Base-by-base conservation (phyloP, 148 eudicot species). In the Selenicereus undatus region DNA sequence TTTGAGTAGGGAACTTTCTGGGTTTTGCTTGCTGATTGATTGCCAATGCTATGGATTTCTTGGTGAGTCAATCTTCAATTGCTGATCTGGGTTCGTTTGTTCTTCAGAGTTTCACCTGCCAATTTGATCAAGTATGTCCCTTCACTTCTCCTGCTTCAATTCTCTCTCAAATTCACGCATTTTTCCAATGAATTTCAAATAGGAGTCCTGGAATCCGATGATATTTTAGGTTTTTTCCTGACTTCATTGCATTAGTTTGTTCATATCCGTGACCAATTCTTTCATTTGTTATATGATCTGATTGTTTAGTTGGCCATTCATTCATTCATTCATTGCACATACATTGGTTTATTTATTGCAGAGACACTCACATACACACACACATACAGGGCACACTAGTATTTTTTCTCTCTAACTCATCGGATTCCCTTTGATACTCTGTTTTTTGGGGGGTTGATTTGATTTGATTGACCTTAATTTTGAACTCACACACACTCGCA, bases 191-290 rank as follows among this genome's bases (percentile, higher is more conserved):
- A 89, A n/a, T 76, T 85, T 79, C 73, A 64, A 77, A 73, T 86
- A 83, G 87, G 82, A 39, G 42, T 73, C 81, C 80, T 26, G 89
- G 97, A 88, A 93, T 91, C 95, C 94, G 93, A 91, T 93, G 94
- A 84, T 82, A 82, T 76, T 76, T 86, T 82, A 26, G 24, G 1
- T 42, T 65, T 54, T 76, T 71, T 17, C 14, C 11, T 39, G 8
- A 36, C 43, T 71, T 21, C n/a, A 66, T 60, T 16, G 48, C n/a
- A 66, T 27, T 79, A 73, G 79, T 7, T 64, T 81, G 48, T 75
- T 78, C 50, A 78, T 76, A 62, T 85, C 69, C 29, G 16, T 78
- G 72, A 82, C 69, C 42, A 60, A 93, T 93, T 93, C 91, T 87
- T 90, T 93, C 86, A 87, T 91, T 89, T 93, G 88, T 35, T 81